Percentiles rank a stretch among this genome's conserved stretches.
phyloP scores from a whole-genome alignment of 495 filamentous ascomycete species.

The Rostrohypoxylon terebratum region DNA sequence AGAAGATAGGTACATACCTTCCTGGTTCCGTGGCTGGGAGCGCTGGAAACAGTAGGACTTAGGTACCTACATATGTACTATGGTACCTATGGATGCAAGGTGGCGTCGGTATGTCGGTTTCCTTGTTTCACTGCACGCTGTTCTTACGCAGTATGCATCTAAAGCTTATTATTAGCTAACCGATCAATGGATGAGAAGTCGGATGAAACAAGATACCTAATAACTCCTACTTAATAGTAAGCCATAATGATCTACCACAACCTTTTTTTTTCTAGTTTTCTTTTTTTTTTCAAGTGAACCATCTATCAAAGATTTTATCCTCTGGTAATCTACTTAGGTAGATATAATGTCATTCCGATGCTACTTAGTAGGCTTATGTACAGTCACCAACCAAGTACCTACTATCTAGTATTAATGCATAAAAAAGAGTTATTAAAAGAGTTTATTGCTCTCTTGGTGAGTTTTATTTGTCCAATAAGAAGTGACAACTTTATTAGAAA shows the following conservation, averaged over 20 bases:
- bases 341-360: too few species aligned
- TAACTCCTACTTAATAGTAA: not conserved
- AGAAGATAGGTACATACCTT: conserved; percentile 28
- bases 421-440: not conserved
- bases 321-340: too few species aligned
- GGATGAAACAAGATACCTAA: not conserved
- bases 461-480: not conserved
- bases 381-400: not conserved
- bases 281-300: not conserved
- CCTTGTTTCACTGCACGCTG: conserved; percentile 36
- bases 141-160: not conserved
- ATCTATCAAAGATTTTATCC: too few species aligned
- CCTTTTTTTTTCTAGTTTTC: not conserved
- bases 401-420: not conserved
- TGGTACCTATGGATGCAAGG: not conserved
- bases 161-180: conserved; percentile 3
- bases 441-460: not conserved
- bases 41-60: too few species aligned
- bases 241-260: not conserved
- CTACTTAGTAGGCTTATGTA: not conserved
- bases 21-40: conserved; percentile 20
- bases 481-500: conserved; percentile 10
- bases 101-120: conserved; percentile 43
- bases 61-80: not conserved
- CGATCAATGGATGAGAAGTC: not conserved